phyloP scores from a whole-genome alignment of 1,284 basidiomycete species.

The Bjerkandera adusta region DNA sequence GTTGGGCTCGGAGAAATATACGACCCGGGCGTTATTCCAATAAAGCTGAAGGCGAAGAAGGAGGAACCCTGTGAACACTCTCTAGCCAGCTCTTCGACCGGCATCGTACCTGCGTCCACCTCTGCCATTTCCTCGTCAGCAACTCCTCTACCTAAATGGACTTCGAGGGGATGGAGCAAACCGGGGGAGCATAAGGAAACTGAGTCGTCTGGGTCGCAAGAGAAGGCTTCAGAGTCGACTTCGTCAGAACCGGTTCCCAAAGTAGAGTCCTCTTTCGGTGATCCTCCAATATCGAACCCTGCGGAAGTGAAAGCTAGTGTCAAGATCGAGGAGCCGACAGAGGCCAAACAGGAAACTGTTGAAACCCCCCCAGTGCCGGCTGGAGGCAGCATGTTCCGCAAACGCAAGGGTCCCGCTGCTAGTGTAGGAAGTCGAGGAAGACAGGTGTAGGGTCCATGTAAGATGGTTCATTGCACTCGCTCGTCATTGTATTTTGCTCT shows the following conservation, averaged over 20 bases:
- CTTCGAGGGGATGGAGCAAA: conserved; percentile 37
- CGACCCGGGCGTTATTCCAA: conserved; percentile 63
- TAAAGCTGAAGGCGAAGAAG: conserved; percentile 60
- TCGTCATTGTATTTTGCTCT: no score
- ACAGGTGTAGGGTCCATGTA: neutral
- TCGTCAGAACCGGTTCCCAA: neutral
- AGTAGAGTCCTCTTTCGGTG: no score
- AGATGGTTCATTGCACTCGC: neutral
- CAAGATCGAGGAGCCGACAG: neutral
- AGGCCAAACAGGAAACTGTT: neutral
- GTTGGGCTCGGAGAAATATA: conserved; percentile 68
- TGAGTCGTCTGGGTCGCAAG: neutral
- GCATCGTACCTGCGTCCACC: neutral
- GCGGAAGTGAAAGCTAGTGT: no score
- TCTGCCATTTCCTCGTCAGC: conserved; percentile 10
- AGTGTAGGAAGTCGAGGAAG: neutral
- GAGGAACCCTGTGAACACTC: conserved; percentile 25
- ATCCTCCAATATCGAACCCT: no score
- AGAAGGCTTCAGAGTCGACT: neutral
- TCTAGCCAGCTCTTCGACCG: neutral
- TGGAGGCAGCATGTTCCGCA: neutral
- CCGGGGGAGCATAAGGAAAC: conserved; percentile 24
- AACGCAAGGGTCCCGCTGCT: neutral
- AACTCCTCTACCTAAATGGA: conserved; percentile 33
- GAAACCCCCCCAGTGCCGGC: neutral